phyloP scores from a whole-genome alignment of 2,329 filamentous ascomycete species.

The Penicillium polonicum region DNA sequence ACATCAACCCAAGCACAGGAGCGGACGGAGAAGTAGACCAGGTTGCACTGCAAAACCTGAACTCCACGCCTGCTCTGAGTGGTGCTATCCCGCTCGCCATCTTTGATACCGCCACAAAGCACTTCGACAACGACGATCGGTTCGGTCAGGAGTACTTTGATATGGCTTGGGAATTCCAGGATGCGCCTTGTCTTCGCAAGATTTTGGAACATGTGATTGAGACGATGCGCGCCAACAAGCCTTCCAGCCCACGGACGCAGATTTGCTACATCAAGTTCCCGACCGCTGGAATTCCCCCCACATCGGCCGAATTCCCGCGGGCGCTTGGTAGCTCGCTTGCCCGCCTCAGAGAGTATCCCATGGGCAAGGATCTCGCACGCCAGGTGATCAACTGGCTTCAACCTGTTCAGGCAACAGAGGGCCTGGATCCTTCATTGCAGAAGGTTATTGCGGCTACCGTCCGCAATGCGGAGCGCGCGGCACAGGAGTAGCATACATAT shows the following conservation, averaged over 20 bases:
- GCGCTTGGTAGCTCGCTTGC: slow-evolving; percentile 66
- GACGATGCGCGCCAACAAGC: slow-evolving; percentile 59
- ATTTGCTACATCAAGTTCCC: slow-evolving; percentile 71
- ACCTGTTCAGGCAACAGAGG: slow-evolving; percentile 44
- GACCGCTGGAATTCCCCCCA: slow-evolving; percentile 62
- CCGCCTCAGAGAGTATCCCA: slow-evolving; percentile 56
- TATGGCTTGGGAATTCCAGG: slow-evolving; percentile 69
- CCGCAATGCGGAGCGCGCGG: slow-evolving; percentile 34
- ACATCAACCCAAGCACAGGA: slow-evolving; percentile 56
- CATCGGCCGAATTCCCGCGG: slow-evolving; percentile 69
- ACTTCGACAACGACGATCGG: slow-evolving; percentile 65
- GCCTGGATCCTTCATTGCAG: slow-evolving; percentile 54
- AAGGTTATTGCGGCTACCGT: slow-evolving; percentile 51
- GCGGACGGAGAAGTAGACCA: slow-evolving; percentile 55
- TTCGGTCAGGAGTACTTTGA: slow-evolving; percentile 77
- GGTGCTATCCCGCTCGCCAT: slow-evolving; percentile 94
- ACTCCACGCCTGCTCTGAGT: slow-evolving; percentile 74
- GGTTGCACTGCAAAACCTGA: slow-evolving; percentile 61
- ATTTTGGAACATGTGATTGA: slow-evolving; percentile 72
- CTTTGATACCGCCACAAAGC: slow-evolving; percentile 80
- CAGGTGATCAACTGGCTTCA: slow-evolving; percentile 52
- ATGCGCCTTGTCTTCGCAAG: slow-evolving; percentile 62
- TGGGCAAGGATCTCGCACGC: slow-evolving; percentile 44
- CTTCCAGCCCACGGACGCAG: slow-evolving; percentile 62
- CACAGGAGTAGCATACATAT: slow-evolving; percentile 22